Conservation (phyloP, 176 grass and related monocot species). For the Metroxylon sagu region DNA sequence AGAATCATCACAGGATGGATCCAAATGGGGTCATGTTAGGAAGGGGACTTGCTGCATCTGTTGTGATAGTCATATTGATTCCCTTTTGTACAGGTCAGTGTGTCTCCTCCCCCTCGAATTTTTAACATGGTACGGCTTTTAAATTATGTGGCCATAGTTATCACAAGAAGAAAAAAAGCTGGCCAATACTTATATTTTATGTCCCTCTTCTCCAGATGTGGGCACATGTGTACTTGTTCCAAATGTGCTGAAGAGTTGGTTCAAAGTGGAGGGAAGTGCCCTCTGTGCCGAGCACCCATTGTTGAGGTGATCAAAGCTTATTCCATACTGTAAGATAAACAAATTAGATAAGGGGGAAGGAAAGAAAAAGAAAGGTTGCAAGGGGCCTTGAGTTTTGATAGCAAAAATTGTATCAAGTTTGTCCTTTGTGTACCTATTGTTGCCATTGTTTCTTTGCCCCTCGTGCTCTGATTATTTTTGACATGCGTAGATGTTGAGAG, state of each 20-base stretch:
- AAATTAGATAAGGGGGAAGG: conserved; percentile 6
- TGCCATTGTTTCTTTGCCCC: conserved; percentile 12
- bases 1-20: conserved; percentile 27
- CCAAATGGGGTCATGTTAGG: conserved; percentile 60
- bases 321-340: conserved; percentile 44
- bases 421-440: not conserved
- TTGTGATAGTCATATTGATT: conserved; percentile 79
- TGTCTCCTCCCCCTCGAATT: too few species aligned
- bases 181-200: too few species aligned
- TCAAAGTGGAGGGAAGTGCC: conserved; percentile 55
- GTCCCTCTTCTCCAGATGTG: conserved; percentile 37
- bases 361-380: not conserved
- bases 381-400: conserved; percentile 12
- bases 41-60: conserved; percentile 84
- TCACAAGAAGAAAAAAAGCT: too few species aligned
- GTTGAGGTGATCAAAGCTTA: conserved; percentile 74
- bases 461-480: too few species aligned
- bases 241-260: conserved; percentile 68
- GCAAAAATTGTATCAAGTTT: not conserved
- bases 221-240: conserved; percentile 85
- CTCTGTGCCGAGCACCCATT: conserved; percentile 83
- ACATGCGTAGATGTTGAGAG: too few species aligned
- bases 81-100: conserved; percentile 74
- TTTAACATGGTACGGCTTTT: too few species aligned
- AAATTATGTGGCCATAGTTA: too few species aligned